These are phyloP conservation scores for Phascolomyces articulosus DNA, from an alignment of 371 early-diverging fungal species.

Conservation along the genomic window DNA sequence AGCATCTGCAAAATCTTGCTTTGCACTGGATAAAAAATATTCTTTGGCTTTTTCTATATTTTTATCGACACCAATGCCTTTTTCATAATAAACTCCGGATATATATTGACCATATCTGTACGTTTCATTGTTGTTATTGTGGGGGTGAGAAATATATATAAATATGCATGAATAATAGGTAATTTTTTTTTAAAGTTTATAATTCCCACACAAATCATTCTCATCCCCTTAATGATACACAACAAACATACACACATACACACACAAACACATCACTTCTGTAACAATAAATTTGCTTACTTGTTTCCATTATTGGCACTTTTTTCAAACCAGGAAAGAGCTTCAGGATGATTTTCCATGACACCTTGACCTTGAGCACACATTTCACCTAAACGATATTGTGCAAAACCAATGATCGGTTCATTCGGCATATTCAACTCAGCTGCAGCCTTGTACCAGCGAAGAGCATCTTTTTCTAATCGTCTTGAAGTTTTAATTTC, in stretches of 20 bases:
- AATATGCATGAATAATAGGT: neutral
- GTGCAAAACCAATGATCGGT: slow-evolving; percentile 24
- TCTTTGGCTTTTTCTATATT: slow-evolving; percentile 33
- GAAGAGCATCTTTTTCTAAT: slow-evolving; percentile 15
- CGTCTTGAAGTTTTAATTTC: slow-evolving; percentile 4
- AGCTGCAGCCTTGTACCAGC: slow-evolving; percentile 23
- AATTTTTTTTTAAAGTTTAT: neutral
- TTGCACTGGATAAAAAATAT: slow-evolving; percentile 39
- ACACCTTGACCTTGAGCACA: slow-evolving; percentile 42
- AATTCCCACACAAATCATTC: neutral
- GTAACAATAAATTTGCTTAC: slow-evolving; percentile 23
- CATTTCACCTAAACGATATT: slow-evolving; percentile 45
- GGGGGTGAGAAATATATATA: neutral
- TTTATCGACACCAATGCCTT: slow-evolving; percentile 37
- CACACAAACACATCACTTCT: neutral
- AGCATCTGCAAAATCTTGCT: slow-evolving; percentile 46
- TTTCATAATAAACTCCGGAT: slow-evolving; percentile 45
- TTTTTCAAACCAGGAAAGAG: slow-evolving; percentile 30
- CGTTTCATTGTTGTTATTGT: neutral
- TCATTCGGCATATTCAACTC: slow-evolving; percentile 3
- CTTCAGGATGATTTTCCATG: slow-evolving; percentile 31
- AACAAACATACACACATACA: neutral
- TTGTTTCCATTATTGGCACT: slow-evolving; percentile 45
- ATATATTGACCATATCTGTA: slow-evolving; percentile 52
- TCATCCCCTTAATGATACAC: too few relatives aligned